Percentiles rank a stretch among this genome's conserved stretches.
Evolutionary conservation across 192 early-diverging fungal species (phyloP).

Genomic region (Rhizoclosmatium sp.): DNA sequence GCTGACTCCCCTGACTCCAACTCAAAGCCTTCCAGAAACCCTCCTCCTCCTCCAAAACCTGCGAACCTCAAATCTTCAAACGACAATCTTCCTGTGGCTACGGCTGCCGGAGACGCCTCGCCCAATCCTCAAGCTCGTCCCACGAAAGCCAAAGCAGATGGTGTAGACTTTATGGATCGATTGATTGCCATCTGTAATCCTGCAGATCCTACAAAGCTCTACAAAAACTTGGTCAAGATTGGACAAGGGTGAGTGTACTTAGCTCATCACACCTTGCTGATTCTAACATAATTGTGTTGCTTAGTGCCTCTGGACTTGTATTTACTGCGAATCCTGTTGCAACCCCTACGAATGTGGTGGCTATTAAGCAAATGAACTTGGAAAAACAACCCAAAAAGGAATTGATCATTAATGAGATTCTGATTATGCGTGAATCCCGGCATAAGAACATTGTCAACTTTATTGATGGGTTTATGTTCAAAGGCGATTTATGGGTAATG

Average conservation of each 20-base stretch:
- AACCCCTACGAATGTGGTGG: conserved; percentile 71
- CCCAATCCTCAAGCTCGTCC: conserved; percentile 60
- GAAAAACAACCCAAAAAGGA: conserved; percentile 97
- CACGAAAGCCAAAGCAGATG: conserved; percentile 64
- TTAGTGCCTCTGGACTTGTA: conserved; percentile 94
- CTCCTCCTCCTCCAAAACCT: conserved; percentile 29
- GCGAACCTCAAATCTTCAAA: conserved; percentile 26
- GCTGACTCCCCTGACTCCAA: conserved; percentile 2
- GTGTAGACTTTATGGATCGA: conserved; percentile 83
- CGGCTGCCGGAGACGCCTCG: conserved; percentile 30
- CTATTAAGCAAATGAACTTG: conserved; percentile 97
- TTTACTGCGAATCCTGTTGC: conserved; percentile 79
- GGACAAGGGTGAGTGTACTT: conserved; percentile 75
- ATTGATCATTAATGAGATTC: conserved; percentile 85
- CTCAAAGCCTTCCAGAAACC: conserved; percentile 20
- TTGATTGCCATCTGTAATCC: conserved; percentile 84
- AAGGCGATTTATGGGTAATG: conserved; percentile 79
- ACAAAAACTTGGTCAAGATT: conserved; percentile 87
- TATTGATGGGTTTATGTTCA: conserved; percentile 80
- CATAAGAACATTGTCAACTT: conserved; percentile 85
- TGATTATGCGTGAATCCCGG: conserved; percentile 61
- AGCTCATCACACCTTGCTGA: background rate
- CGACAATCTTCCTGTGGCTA: conserved; percentile 5
- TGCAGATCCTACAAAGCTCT: conserved; percentile 86
- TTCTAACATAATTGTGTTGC: background rate